Evolutionary conservation across 2,329 filamentous ascomycete genomes (phyloP).

Genomic region (Penicillium aurantiogriseum): DNA sequence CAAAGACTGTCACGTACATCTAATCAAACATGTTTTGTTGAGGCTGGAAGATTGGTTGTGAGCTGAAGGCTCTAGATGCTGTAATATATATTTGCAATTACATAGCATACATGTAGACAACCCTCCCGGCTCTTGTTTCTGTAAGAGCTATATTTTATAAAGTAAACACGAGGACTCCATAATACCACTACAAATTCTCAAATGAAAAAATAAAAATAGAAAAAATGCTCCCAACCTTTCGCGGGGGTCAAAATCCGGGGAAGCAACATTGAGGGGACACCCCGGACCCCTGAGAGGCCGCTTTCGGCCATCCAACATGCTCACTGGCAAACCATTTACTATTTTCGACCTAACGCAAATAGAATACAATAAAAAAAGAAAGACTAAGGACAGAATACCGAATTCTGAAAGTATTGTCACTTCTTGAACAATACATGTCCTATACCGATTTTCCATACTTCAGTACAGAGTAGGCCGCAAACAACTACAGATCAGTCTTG

Average conservation of each 20-base stretch:
- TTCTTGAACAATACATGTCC: background rate
- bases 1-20: background rate
- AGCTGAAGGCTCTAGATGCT: background rate
- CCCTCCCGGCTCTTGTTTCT: no score
- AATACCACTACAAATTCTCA: background rate
- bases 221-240: background rate
- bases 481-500: background rate
- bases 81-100: background rate
- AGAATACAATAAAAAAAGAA: background rate
- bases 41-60: background rate
- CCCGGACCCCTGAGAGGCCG: background rate
- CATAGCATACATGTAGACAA: no score
- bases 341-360: slow-evolving; percentile 5
- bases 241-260: slow-evolving; percentile 7
- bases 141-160: no score
- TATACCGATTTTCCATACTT: slow-evolving; percentile 4
- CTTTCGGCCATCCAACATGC: background rate
- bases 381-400: background rate
- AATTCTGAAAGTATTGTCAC: background rate
- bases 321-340: background rate
- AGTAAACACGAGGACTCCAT: background rate
- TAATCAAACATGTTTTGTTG: background rate
- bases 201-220: background rate
- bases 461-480: background rate
- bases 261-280: slow-evolving; percentile 2